Conservation (phyloP, 495 filamentous ascomycete genomes). For the Aspergillus asperescens region DNA sequence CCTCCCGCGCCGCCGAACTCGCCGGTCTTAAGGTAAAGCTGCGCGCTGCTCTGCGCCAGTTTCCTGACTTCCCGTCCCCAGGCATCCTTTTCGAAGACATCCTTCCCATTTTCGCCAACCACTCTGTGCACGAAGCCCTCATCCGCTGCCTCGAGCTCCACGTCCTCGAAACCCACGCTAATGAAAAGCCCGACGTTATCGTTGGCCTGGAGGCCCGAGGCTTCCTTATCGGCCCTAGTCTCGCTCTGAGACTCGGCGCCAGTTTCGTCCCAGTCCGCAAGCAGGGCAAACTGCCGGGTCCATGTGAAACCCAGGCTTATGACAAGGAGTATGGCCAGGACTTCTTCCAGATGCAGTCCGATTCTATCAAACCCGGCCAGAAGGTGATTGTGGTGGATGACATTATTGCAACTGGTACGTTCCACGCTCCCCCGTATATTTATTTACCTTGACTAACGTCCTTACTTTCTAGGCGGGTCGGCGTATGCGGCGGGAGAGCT, state of each 20-base stretch:
- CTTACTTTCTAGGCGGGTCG: constrained; percentile 67
- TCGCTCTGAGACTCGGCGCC: constrained; percentile 81
- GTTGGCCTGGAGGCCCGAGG: constrained; percentile 92
- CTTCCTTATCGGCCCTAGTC: constrained; percentile 88
- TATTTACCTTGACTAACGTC: neutral
- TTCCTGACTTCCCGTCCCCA: constrained; percentile 88
- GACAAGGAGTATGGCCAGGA: constrained; percentile 97
- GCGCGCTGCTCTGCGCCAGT: constrained; percentile 59
- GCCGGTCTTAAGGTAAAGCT: constrained; percentile 85
- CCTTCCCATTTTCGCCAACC: constrained; percentile 86
- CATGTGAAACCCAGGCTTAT: constrained; percentile 73
- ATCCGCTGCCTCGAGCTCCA: constrained; percentile 85
- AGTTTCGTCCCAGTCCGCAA: constrained; percentile 93
- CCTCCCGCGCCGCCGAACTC: constrained; percentile 82
- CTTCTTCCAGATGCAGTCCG: constrained; percentile 91
- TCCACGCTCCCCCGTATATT: neutral
- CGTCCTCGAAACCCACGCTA: constrained; percentile 48
- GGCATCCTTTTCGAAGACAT: constrained; percentile 99
- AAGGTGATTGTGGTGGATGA: constrained; percentile 92
- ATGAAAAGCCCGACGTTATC: constrained; percentile 75
- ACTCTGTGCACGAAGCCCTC: constrained; percentile 67
- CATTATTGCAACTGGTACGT: constrained; percentile 94
- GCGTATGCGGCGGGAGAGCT: constrained; percentile 82
- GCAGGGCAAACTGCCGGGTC: constrained; percentile 91
- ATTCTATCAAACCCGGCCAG: constrained; percentile 78